Conservation (phyloP, 345 rosid genomes). For the Populus alba region DNA sequence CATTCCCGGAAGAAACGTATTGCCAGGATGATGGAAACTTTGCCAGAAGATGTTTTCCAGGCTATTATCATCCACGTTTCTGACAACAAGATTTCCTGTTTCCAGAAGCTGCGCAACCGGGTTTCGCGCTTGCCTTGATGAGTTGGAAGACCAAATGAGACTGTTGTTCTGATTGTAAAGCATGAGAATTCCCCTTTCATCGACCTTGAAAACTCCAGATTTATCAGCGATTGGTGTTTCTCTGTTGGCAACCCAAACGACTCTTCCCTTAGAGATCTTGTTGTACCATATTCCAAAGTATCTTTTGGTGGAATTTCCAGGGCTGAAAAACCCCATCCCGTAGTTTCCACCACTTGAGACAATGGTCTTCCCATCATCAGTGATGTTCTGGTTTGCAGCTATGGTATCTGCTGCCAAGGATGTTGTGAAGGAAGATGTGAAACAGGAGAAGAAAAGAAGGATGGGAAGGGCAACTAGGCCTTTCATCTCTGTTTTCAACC, state of each 20-base stretch:
- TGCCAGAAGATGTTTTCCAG: slow-evolving; percentile 9
- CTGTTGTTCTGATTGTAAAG: not conserved
- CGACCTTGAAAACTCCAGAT: not conserved
- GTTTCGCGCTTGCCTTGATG: not conserved
- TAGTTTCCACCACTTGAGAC: not conserved
- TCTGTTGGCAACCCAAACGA: slow-evolving; percentile 12
- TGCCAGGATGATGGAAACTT: slow-evolving; percentile 7
- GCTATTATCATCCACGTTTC: not conserved
- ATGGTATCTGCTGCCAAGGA: slow-evolving; percentile 6
- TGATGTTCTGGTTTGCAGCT: slow-evolving; percentile 4
- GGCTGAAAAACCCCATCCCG: not conserved
- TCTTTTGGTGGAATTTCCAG: not conserved
- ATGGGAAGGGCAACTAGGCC: not conserved
- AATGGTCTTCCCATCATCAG: not conserved
- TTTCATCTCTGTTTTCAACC: not conserved
- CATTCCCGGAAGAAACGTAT: slow-evolving; percentile 5
- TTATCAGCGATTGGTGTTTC: not conserved
- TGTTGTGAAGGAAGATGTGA: not conserved
- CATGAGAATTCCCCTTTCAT: not conserved
- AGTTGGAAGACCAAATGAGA: slow-evolving; percentile 13
- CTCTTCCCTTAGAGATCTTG: not conserved
- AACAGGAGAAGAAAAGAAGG: not conserved
- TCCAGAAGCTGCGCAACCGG: slow-evolving; percentile 12
- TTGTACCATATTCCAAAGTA: slow-evolving; percentile 4
- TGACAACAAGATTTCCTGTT: slow-evolving; percentile 7